Conservation (phyloP, 2,329 filamentous ascomycete genomes). For the Stachybotrys elegans region DNA sequence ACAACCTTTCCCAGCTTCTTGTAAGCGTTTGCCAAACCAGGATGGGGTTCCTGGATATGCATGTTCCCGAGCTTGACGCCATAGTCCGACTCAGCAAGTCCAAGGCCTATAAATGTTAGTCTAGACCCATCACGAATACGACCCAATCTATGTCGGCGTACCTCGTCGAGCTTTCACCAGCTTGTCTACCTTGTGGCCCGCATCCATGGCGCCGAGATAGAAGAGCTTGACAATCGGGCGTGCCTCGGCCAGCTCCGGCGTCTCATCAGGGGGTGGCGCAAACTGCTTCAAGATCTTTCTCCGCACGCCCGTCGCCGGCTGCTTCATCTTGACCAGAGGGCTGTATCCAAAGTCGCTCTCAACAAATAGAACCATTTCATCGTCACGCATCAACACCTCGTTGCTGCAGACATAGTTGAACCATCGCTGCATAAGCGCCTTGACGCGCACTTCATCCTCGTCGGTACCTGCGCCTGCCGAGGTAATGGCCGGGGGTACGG, state of each 20-base stretch:
- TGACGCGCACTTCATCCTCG: constrained; percentile 87
- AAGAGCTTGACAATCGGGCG: constrained; percentile 91
- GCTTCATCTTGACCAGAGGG: constrained; percentile 90
- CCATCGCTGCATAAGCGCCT: constrained; percentile 88
- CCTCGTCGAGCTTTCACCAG: constrained; percentile 89
- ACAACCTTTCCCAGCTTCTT: constrained; percentile 92
- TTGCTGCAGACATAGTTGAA: constrained; percentile 90
- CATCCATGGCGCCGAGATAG: constrained; percentile 91
- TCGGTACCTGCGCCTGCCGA: constrained; percentile 93
- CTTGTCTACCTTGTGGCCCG: constrained; percentile 93
- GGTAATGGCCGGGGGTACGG: constrained; percentile 89
- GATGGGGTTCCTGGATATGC: constrained; percentile 85
- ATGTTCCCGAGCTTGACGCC: constrained; percentile 85
- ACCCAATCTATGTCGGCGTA: constrained; percentile 36
- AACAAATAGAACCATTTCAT: constrained; percentile 97
- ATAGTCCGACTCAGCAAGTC: constrained; percentile 87
- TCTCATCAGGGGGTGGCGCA: constrained; percentile 93
- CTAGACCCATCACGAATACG: not conserved
- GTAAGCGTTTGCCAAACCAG: constrained; percentile 83
- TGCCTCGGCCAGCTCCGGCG: constrained; percentile 85
- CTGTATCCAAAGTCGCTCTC: constrained; percentile 99
- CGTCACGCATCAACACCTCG: constrained; percentile 87
- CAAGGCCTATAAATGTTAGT: constrained; percentile 60
- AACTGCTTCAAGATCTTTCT: constrained; percentile 98
- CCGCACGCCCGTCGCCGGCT: constrained; percentile 91